A percentile compares a stretch with the other conserved stretches of the same genome.
Conservation (phyloP, 352 stramenopile species). For the Pythium periplocum region DNA sequence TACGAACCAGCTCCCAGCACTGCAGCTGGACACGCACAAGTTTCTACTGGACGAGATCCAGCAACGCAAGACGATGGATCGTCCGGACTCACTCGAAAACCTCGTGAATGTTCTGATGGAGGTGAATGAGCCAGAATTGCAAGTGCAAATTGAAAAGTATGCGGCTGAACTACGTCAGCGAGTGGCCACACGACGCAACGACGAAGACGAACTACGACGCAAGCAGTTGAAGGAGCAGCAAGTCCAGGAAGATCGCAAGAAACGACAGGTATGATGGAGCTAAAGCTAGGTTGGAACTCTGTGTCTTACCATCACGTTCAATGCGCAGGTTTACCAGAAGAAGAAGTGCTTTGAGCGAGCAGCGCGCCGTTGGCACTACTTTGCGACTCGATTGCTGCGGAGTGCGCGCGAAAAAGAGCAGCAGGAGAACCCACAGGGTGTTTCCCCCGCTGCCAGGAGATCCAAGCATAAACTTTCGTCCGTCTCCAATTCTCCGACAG, state of each 20-base stretch:
- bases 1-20: slow-evolving; percentile 30
- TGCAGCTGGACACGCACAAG: slow-evolving; percentile 30
- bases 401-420: slow-evolving; percentile 6
- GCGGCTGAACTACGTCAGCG: slow-evolving; percentile 28
- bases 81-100: slow-evolving; percentile 11
- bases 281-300: background rate
- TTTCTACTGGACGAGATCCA: slow-evolving; percentile 38
- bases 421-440: too few relatives aligned
- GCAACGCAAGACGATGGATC: slow-evolving; percentile 10
- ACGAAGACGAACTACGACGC: slow-evolving; percentile 27
- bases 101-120: slow-evolving; percentile 10
- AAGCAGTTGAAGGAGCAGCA: slow-evolving; percentile 35
- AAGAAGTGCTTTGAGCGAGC: slow-evolving; percentile 28
- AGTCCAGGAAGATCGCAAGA: slow-evolving; percentile 31
- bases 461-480: too few relatives aligned
- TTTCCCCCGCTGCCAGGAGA: too few relatives aligned
- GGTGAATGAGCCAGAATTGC: slow-evolving; percentile 31
- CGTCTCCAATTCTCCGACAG: too few relatives aligned
- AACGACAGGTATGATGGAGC: slow-evolving; percentile 19
- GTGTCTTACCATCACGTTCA: too few relatives aligned
- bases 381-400: slow-evolving; percentile 23
- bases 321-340: slow-evolving; percentile 22
- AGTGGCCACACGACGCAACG: slow-evolving; percentile 24
- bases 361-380: slow-evolving; percentile 32
- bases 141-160: slow-evolving; percentile 37